Conservation (phyloP, 345 rosid species). For the Bruguiera sexangula region DNA sequence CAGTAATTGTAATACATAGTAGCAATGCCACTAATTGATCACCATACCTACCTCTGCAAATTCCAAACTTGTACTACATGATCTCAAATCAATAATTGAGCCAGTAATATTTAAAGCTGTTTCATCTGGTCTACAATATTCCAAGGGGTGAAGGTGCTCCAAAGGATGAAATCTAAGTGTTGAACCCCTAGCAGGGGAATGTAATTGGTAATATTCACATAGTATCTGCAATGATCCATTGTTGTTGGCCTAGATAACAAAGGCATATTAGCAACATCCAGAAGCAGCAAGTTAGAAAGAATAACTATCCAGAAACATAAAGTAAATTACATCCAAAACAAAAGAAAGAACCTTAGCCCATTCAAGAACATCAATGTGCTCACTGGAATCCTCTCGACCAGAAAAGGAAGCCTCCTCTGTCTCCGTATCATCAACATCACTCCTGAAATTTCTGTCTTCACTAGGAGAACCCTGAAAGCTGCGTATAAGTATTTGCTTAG, state of each 20-base stretch:
- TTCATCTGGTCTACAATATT: constrained; percentile 68
- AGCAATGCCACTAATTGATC: constrained; percentile 2
- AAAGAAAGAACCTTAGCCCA: constrained; percentile 78
- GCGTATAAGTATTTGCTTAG: constrained; percentile 18
- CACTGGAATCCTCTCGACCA: constrained; percentile 74
- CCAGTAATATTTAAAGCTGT: constrained; percentile 55
- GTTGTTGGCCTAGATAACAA: constrained; percentile 56
- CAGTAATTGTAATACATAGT: not conserved
- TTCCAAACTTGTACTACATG: constrained; percentile 70
- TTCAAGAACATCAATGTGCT: constrained; percentile 70
- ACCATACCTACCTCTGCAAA: constrained; percentile 62
- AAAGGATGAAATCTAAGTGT: constrained; percentile 74
- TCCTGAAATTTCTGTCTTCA: constrained; percentile 60
- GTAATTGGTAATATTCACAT: constrained; percentile 63
- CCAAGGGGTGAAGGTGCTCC: constrained; percentile 84
- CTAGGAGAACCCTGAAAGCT: constrained; percentile 77
- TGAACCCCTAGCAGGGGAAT: constrained; percentile 70
- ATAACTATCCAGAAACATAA: not conserved
- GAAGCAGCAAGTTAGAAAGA: constrained; percentile 1
- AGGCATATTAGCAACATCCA: constrained; percentile 8
- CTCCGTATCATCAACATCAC: constrained; percentile 67
- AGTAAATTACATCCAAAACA: constrained; percentile 10
- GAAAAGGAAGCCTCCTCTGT: constrained; percentile 80
- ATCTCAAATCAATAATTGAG: constrained; percentile 59
- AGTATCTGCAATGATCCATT: constrained; percentile 78